Base-by-base conservation (phyloP, 116 monocot genomes). In the Phalaenopsis hybrid region DNA sequence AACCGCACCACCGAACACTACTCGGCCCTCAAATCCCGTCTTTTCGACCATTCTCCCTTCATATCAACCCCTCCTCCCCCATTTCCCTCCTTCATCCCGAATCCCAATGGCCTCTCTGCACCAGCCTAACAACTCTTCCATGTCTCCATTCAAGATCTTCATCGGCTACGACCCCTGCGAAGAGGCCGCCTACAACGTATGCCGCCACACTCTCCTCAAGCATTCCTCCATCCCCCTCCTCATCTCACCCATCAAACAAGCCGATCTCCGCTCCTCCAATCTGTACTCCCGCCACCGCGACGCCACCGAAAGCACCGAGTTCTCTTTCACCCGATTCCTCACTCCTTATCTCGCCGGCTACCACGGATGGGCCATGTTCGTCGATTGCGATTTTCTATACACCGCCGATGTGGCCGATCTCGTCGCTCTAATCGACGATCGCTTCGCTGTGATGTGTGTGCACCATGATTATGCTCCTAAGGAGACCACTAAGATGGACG, bases 281-380 rank as follows among this genome's bases (percentile, higher is more conserved):
- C 85, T 92, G 63, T 90, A 88, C 86, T 84, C 84, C 84, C 90
- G 92, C 10, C 78, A 81, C 10, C 88, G 90, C 8, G 90, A 85
- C 2, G 87, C 90, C 23, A 87, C 86, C 6, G 92, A 94, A 85
- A 86, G 86, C 85, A 94, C 94, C 74, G 92, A 94, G 82, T 94
- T 94, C 87, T 94, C 94, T 79, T 94, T 94, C 90, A 94, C 94
- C 6, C 86, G 94, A 16, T 94, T 94, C 87, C 92, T 94, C 78
- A 94, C 94, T 16, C 92, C 94, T 0, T 86, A 78, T 86, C 90
- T 94, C 21, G 89, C 92, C 41, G 83, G 83, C 48, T 90, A 48
- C 92, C 17, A 44, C 31, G 92, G 90, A 25, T 94, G 94, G 92
- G 90, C 90, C 61, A 34, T 94, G 70, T 94, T 94, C 84, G 82